phyloP scores from a whole-genome alignment of 148 eudicot species.

The Camellia sinensis region DNA sequence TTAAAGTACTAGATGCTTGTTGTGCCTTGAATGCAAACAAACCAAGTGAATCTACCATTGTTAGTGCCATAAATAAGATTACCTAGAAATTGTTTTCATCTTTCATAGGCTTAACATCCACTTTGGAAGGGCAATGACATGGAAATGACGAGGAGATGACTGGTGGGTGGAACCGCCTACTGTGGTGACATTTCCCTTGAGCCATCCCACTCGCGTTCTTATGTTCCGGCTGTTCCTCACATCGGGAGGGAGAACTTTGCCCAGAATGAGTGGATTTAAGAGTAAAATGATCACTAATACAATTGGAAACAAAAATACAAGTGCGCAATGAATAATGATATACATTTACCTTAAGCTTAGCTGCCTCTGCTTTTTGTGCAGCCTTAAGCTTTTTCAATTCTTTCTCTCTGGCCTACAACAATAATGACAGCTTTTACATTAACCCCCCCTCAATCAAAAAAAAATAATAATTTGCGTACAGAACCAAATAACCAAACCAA shows the following conservation, averaged over 20 bases:
- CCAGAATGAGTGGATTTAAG: no score
- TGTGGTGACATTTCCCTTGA: no score
- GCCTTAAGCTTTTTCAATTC: constrained; percentile 82
- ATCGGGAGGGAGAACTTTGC: no score
- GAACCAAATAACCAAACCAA: neutral
- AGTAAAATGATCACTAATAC: neutral
- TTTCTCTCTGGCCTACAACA: constrained; percentile 59
- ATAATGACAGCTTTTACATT: neutral
- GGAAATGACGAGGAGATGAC: no score
- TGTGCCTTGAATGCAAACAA: constrained; percentile 33
- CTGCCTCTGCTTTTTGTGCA: constrained; percentile 73
- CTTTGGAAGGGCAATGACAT: neutral
- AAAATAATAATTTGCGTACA: neutral
- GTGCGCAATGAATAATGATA: neutral
- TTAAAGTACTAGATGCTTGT: constrained; percentile 46
- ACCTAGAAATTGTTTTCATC: neutral
- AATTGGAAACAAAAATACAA: neutral
- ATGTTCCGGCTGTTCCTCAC: no score
- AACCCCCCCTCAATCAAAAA: neutral
- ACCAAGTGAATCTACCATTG: neutral
- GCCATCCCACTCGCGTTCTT: no score
- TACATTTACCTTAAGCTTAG: constrained; percentile 48
- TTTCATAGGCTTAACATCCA: neutral
- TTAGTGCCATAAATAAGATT: neutral
- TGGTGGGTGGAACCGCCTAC: no score